Evolutionary conservation across 164 flowering plant genomes (phyloP), one percentile per base, ranked within the genome.

Genomic region (Kingdonia uniflora): DNA sequence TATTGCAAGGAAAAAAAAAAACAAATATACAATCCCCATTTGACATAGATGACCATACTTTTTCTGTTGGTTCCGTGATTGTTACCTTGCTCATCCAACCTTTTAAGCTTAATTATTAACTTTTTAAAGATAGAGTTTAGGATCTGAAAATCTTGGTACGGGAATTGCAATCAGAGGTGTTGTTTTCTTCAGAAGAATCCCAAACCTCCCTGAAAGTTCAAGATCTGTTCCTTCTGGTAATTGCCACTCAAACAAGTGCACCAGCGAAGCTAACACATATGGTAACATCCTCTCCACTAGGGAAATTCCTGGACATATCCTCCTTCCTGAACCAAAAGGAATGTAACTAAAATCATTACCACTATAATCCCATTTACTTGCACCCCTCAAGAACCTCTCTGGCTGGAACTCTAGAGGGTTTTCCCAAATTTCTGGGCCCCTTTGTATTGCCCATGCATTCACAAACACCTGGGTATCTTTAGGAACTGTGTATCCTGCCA

Each of bases 321-420:
- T 74, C 20, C 81, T 63, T 15, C 84, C 80, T 0, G 78, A 73
- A 8, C 84, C 80, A 42, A 79, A 82, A 1, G 82, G 82, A 42
- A 79, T 37, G 41, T 67, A 79, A 10, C 58, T 44, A 22, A 70
- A 65, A 52, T 68, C 61, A 0, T 54, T 54, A 11, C 72, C 75
- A 8, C 33, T 56, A 12, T 22, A 62, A 24, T 62, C 72, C 42
- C 55, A 57, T 16, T 51, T 42, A n/a, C 46, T 4, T 10, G 40
- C 35, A 0, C 19, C 11, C 11, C 11, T 35, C 20, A 72, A 19
- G 49, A 72, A 68, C 38, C 76, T 55, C 56, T 68, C 72, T 0
- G 72, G 72, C 35, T 45, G 21, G 44, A 72, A 72, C 39, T 15
- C 49, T 4, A n/a, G 29, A 1, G 85, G 80, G 17, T 63, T 43